Evolutionary conservation across 2,329 filamentous ascomycete species (phyloP).

Genomic region (Pseudocercospora ulei): DNA sequence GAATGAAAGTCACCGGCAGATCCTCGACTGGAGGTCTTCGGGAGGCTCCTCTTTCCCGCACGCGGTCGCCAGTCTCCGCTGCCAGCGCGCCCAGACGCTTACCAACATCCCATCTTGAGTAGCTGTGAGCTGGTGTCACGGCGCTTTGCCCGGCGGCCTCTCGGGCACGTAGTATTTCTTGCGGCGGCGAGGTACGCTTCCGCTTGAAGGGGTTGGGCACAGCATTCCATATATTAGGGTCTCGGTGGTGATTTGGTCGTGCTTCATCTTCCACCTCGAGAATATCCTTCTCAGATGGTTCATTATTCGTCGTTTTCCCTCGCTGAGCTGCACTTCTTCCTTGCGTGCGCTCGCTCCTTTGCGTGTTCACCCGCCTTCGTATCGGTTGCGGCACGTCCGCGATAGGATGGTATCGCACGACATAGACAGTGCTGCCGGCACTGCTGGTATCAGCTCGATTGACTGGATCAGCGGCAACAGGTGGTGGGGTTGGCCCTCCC

Average conservation of each 20-base stretch:
- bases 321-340: slow-evolving; percentile 6
- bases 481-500: slow-evolving; percentile 37
- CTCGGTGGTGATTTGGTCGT: slow-evolving; percentile 30
- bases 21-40: slow-evolving; percentile 37
- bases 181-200: slow-evolving; percentile 49
- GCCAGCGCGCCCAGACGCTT: slow-evolving; percentile 43
- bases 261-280: slow-evolving; percentile 24
- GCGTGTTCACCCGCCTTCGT: slow-evolving; percentile 23
- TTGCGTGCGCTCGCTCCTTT: slow-evolving; percentile 19
- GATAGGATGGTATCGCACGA: slow-evolving; percentile 52
- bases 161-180: slow-evolving; percentile 49
- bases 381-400: slow-evolving; percentile 39
- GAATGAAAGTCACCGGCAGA: slow-evolving; percentile 52
- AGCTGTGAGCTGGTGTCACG: slow-evolving; percentile 38
- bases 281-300: slow-evolving; percentile 24
- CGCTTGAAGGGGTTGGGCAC: slow-evolving; percentile 51
- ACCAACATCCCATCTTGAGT: slow-evolving; percentile 39
- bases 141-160: slow-evolving; percentile 24
- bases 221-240: slow-evolving; percentile 39
- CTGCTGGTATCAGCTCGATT: slow-evolving; percentile 54
- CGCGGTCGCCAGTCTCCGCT: slow-evolving; percentile 40
- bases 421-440: slow-evolving; percentile 55
- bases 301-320: slow-evolving; percentile 8
- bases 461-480: slow-evolving; percentile 46
- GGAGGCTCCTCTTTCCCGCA: slow-evolving; percentile 35